Base-by-base conservation (phyloP, 2,329 filamentous ascomycete species). In the Epichloe bromicola region DNA sequence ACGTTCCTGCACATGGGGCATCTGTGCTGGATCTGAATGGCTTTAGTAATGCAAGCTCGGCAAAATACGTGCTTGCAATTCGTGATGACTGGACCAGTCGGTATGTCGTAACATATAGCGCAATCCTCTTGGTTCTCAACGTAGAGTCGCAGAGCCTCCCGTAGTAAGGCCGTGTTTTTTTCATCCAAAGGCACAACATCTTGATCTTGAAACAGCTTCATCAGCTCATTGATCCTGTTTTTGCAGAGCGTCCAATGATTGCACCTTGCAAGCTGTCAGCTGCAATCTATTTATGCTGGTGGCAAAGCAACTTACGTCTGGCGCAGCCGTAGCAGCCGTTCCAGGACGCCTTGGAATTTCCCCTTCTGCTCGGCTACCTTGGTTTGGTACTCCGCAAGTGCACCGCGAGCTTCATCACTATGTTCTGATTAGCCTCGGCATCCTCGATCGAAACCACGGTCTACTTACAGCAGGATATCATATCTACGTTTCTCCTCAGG, bases 221-320 rank as follows among this genome's bases (percentile, higher is more conserved):
- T 73, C 20, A 95, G 74, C n/a, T 82, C 79, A 10, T 78, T 76
- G n/a, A 94, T 75, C 12, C 86, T 82, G 34, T 85, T 75, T 47
- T 82, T 84, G 61, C 86, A 88, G 11, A 96, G 75, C 8, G 84
- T 83, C 87, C 88, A 94, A 63, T 95, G 89, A 57, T 91, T 89
- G 67, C 89, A 95, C 12, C 74, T 76, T 20, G 8, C 26, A 47
- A 26, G 20, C n/a, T 48, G 36, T 49, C 15, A 49, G 46, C 51
- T 15, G 30, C 23, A 37, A 42, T 33, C 48, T 34, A 11, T 14
- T 26, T 10, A 23, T 15, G 4, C 17, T 40, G 19, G 2, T 12
- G 14, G 15, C 2, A 6, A 12, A 5, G n/a, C 10, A 20, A 60
- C 67, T 59, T 61, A 75, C 63, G 86, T 78, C 67, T 95, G 89